phyloP scores from a whole-genome alignment of 345 rosid genomes.

The Rhizophora apiculata region DNA sequence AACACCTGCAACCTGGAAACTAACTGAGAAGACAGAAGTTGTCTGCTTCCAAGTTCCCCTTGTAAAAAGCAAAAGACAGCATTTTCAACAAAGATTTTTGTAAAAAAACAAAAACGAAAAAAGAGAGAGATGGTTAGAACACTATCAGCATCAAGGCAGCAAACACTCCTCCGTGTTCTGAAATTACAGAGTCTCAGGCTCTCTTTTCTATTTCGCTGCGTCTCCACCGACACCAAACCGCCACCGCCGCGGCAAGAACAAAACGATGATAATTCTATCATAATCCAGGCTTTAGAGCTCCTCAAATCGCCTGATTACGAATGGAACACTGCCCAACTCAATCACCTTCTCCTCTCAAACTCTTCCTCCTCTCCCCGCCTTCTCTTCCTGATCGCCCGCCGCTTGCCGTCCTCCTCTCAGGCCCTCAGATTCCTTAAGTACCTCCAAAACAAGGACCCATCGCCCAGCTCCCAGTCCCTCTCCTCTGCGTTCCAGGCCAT shows the following conservation, averaged over 20 bases:
- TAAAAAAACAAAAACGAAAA: too few relatives aligned
- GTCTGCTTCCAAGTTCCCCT: too few relatives aligned
- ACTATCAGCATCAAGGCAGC: conserved; percentile 27
- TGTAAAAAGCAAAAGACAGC: too few relatives aligned
- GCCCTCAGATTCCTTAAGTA: conserved; percentile 59
- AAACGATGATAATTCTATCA: conserved; percentile 26
- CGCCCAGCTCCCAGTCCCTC: conserved; percentile 27
- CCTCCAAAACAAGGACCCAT: conserved; percentile 34
- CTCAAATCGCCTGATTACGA: conserved; percentile 45
- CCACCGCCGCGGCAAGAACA: conserved; percentile 8
- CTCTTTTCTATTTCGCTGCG: conserved; percentile 13
- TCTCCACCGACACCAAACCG: conserved; percentile 27
- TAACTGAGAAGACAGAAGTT: too few relatives aligned
- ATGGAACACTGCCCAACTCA: conserved; percentile 49
- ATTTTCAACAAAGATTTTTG: neutral
- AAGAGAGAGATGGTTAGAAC: conserved; percentile 21
- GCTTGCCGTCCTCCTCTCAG: conserved; percentile 43
- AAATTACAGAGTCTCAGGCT: neutral
- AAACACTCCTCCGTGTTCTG: conserved; percentile 17
- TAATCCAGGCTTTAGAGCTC: conserved; percentile 39
- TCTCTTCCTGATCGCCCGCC: conserved; percentile 48
- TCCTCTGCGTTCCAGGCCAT: conserved; percentile 55
- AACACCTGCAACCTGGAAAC: too few relatives aligned
- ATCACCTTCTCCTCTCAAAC: conserved; percentile 40
- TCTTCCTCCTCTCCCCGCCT: conserved; percentile 31